phyloP scores from a whole-genome alignment of 176 grass and related monocot species.

The Cenchrus purpureus region DNA sequence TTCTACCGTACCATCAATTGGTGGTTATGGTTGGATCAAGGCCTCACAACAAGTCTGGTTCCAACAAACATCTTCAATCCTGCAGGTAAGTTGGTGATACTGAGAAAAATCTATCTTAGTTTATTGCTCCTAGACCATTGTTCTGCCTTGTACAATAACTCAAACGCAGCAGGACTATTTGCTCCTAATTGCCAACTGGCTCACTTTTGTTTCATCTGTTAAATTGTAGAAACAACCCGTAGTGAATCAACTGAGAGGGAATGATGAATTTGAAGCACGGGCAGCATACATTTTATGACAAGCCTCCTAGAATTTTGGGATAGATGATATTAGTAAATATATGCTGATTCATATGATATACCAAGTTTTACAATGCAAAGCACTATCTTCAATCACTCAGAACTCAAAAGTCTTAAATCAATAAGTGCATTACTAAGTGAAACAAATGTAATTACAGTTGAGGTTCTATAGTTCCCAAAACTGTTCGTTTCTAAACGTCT shows the following conservation, averaged over 20 bases:
- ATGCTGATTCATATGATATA: neutral
- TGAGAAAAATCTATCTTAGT: neutral
- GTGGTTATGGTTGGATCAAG: slow-evolving; percentile 90
- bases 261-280: neutral
- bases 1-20: slow-evolving; percentile 69
- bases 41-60: slow-evolving; percentile 94
- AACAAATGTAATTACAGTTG: neutral
- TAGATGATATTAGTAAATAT: neutral
- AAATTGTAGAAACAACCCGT: neutral
- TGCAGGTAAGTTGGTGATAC: slow-evolving; percentile 55
- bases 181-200: neutral
- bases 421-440: neutral
- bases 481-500: neutral
- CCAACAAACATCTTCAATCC: slow-evolving; percentile 60
- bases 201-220: neutral
- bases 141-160: slow-evolving; percentile 9
- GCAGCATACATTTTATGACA: neutral
- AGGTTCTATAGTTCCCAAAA: neutral
- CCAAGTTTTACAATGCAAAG: neutral
- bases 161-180: neutral
- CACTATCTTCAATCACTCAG: neutral
- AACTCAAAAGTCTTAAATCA: neutral
- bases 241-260: neutral
- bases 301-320: neutral
- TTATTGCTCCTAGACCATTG: neutral